Percentiles rank a stretch among this genome's conserved stretches.
Evolutionary conservation across 306 rosid genomes (phyloP).

Genomic region (Ormosia semicastrata): DNA sequence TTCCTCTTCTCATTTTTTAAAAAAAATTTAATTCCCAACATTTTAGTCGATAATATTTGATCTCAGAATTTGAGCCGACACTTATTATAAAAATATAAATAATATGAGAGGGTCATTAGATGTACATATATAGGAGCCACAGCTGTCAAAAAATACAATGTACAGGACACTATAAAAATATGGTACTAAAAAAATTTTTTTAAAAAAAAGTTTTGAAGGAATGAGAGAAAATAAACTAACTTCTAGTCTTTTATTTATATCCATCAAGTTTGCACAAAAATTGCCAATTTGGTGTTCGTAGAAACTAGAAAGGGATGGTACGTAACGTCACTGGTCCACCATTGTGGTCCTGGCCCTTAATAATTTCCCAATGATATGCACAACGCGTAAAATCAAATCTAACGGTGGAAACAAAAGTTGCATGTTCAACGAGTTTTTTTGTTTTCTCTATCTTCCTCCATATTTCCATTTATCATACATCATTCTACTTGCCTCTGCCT

Average conservation of each 20-base stretch:
- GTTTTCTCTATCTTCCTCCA: not conserved
- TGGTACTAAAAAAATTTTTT: no score
- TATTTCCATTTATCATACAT: not conserved
- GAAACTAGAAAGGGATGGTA: not conserved
- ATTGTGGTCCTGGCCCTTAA: not conserved
- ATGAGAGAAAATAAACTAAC: no score
- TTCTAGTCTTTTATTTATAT: no score
- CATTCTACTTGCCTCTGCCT: not conserved
- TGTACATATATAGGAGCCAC: not conserved
- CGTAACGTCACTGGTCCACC: constrained; percentile 10
- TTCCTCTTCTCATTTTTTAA: no score
- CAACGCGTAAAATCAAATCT: not conserved
- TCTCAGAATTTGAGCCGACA: no score
- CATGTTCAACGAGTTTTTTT: constrained; percentile 35
- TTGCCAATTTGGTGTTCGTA: no score
- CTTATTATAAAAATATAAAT: no score
- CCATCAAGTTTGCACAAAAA: no score
- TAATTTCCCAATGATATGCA: constrained; percentile 19
- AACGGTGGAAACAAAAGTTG: constrained; percentile 26
- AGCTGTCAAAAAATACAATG: not conserved
- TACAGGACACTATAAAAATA: no score
- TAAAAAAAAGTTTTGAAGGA: no score
- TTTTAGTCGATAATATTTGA: no score
- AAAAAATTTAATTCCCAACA: no score
- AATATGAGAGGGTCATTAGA: not conserved